Percentiles rank a stretch among this genome's conserved stretches.
Evolutionary conservation across 2,329 filamentous ascomycete species (phyloP).

Genomic region (Penicillium frequentans): DNA sequence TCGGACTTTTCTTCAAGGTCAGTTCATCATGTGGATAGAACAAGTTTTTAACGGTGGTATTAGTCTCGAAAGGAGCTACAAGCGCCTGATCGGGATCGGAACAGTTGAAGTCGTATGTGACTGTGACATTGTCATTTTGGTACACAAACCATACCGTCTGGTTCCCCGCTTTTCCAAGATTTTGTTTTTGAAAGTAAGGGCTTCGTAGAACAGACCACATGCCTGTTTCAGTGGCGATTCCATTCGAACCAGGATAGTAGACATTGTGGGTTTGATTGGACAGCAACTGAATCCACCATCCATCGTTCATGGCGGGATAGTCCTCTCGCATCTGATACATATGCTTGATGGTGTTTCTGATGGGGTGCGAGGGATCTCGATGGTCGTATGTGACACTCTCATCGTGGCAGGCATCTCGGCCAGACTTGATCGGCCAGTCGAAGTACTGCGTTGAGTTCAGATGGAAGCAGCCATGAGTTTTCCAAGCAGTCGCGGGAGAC

Average conservation of each 20-base stretch:
- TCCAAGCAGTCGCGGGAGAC: slow-evolving; percentile 62
- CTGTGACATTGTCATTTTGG: slow-evolving; percentile 49
- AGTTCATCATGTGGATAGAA: slow-evolving; percentile 63
- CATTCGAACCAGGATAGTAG: slow-evolving; percentile 54
- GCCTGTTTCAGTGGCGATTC: slow-evolving; percentile 55
- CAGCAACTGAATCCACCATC: slow-evolving; percentile 55
- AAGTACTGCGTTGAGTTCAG: slow-evolving; percentile 59
- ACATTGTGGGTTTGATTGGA: slow-evolving; percentile 57
- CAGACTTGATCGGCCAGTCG: slow-evolving; percentile 57
- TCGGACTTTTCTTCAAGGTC: slow-evolving; percentile 49
- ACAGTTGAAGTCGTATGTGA: slow-evolving; percentile 60
- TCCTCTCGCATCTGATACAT: slow-evolving; percentile 61
- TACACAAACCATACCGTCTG: slow-evolving; percentile 49
- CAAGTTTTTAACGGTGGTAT: slow-evolving; percentile 60
- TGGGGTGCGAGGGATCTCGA: slow-evolving; percentile 61
- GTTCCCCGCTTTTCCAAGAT: slow-evolving; percentile 48
- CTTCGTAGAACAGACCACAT: slow-evolving; percentile 62
- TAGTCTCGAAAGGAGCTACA: slow-evolving; percentile 56
- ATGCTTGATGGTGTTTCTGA: slow-evolving; percentile 61
- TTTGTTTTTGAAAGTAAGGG: slow-evolving; percentile 52
- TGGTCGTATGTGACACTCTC: slow-evolving; percentile 60
- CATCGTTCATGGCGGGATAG: slow-evolving; percentile 61
- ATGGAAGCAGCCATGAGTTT: slow-evolving; percentile 63
- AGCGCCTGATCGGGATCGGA: slow-evolving; percentile 50
- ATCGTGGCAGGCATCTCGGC: slow-evolving; percentile 57